Percentiles rank a stretch among this genome's conserved stretches.
Evolutionary conservation across 345 rosid genomes (phyloP).

Genomic region (Eutrema yunnanense): DNA sequence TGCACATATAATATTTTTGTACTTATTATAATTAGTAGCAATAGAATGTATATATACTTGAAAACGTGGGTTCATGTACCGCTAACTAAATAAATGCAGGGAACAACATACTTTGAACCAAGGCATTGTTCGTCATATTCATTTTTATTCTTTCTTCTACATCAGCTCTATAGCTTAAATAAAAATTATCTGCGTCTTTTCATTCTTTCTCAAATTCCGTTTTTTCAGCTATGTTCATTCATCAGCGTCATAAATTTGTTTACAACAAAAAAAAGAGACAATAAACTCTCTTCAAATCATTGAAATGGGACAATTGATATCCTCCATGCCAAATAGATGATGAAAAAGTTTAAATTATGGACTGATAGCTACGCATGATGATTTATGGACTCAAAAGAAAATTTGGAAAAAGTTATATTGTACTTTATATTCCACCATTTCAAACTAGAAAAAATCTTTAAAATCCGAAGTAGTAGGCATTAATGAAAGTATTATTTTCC

Average conservation of each 20-base stretch:
- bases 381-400: neutral
- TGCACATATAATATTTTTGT: constrained; percentile 10
- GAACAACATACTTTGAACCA: constrained; percentile 29
- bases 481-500: neutral
- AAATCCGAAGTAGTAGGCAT: neutral
- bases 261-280: neutral
- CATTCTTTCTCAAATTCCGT: neutral
- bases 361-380: neutral
- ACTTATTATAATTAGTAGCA: neutral
- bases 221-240: constrained; percentile 27
- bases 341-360: neutral
- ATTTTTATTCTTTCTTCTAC: constrained; percentile 9
- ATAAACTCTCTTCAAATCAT: neutral
- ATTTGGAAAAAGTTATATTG: neutral
- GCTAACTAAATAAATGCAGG: constrained; percentile 17
- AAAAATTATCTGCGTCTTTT: constrained; percentile 5
- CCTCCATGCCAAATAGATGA: neutral
- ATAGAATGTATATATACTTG: neutral
- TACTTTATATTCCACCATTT: neutral
- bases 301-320: neutral
- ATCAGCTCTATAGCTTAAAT: constrained; percentile 1
- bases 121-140: constrained; percentile 26
- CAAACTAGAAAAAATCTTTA: neutral
- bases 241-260: neutral
- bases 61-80: constrained; percentile 21